Evolutionary conservation across 2,329 filamentous ascomycete genomes (phyloP), one percentile per base, ranked within the genome.

Genomic region (Didymella pinodella): DNA sequence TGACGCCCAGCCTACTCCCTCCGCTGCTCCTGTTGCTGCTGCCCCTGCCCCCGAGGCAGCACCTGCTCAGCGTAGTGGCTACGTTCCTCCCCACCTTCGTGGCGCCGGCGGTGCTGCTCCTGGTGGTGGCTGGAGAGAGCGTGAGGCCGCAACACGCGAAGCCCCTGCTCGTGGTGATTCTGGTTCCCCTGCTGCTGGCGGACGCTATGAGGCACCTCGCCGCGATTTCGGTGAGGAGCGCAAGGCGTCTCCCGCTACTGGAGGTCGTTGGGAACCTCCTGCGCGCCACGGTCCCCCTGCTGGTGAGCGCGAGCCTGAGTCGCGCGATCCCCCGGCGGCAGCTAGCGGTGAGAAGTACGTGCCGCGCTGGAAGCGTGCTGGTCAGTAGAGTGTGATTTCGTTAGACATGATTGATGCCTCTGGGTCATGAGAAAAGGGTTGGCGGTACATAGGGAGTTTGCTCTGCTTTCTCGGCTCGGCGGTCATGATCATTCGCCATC

Each of bases 51-150:
- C 73, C 56, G 73, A 41, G 48, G 64, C 68, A 8, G 71, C 73
- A 49, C 51, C 74, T 69, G 75, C 77, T 44, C 80, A 77, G 70
- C 69, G 75, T 56, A 62, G 65, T 20, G 81, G 79, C 16, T 84
- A 82, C 64, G 67, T 84, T 5, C 82, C 81, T 38, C 81, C 81
- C 55, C 77, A 77, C 34, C 67, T 81, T 20, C 80, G 81, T 52
- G 69, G 56, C 65, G 72, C 54, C 59, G 68, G 57, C 64, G 75
- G 68, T 32, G 51, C 45, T 36, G 70, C 69, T 59, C 72, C 68
- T 45, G 71, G 72, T 41, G 72, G 66, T 48, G 70, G 71, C 61
- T 78, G 78, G 78, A 65, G 74, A 26, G 68, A 76, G 61, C 75
- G 76, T 61, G 75, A 78, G 61, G 60, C 56, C 10, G 67, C 61